phyloP scores from a whole-genome alignment of 2,329 filamentous ascomycete species.

The Cercospora nicotianae region DNA sequence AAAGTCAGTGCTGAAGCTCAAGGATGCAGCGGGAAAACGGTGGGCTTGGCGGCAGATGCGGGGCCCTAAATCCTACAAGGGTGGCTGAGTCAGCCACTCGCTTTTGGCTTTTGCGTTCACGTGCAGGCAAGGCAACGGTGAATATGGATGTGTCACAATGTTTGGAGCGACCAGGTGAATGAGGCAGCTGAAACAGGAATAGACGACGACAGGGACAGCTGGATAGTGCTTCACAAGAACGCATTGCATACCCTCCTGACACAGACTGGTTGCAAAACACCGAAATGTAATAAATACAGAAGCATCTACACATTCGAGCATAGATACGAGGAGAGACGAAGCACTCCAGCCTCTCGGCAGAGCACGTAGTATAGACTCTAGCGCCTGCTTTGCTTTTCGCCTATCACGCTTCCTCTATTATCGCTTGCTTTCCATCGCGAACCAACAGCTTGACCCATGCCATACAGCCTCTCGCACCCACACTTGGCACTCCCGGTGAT shows the following conservation, averaged over 20 bases:
- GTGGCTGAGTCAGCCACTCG: neutral
- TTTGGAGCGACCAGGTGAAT: neutral
- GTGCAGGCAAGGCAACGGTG: neutral
- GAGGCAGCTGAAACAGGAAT: neutral
- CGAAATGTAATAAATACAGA: neutral
- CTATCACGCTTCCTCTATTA: neutral
- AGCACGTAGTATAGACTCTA: neutral
- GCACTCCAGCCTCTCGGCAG: no score
- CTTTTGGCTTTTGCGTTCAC: neutral
- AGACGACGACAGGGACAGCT: neutral
- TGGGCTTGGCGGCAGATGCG: conserved; percentile 1
- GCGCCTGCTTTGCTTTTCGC: neutral
- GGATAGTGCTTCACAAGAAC: neutral
- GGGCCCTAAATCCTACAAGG: neutral
- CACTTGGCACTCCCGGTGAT: neutral
- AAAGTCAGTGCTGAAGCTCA: conserved; percentile 9
- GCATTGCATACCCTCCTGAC: neutral
- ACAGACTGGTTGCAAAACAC: neutral
- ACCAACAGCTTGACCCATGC: neutral
- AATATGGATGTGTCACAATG: neutral
- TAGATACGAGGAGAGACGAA: neutral
- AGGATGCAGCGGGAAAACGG: conserved; percentile 1
- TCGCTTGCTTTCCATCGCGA: neutral
- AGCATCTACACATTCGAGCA: neutral
- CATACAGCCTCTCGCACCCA: neutral